A percentile compares a stretch with the other conserved stretches of the same genome.
These are phyloP conservation scores for Acanthamoeba culbertsoni DNA, from an alignment of 208 protist genomes.

Conservation along the genomic window DNA sequence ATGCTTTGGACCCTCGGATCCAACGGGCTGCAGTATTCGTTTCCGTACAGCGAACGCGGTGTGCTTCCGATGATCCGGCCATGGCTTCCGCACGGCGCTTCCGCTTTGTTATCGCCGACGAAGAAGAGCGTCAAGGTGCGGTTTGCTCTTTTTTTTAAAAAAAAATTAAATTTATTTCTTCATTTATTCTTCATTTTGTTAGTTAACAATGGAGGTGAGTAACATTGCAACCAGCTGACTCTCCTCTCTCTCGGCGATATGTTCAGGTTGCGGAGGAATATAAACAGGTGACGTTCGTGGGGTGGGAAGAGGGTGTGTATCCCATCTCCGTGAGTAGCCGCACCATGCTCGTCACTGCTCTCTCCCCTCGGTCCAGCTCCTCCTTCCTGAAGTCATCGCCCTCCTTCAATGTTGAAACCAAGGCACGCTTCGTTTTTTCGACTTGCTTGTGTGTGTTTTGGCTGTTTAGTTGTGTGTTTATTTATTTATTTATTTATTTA, in stretches of 20 bases:
- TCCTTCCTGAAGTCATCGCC: not conserved
- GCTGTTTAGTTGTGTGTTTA: too few relatives aligned
- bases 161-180: too few relatives aligned
- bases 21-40: not conserved
- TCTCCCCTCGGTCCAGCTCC: not conserved
- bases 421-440: not conserved
- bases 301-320: not conserved
- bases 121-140: slow-evolving; percentile 30
- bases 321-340: not conserved
- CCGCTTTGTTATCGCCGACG: not conserved
- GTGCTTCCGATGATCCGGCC: slow-evolving; percentile 11
- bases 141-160: too few relatives aligned
- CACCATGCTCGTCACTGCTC: not conserved
- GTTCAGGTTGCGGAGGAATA: not conserved
- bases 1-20: slow-evolving; percentile 2
- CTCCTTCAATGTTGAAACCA: slow-evolving; percentile 16
- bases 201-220: too few relatives aligned
- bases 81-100: not conserved
- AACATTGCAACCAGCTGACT: too few relatives aligned
- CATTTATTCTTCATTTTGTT: too few relatives aligned
- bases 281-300: not conserved
- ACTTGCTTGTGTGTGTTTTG: not conserved
- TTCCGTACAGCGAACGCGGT: slow-evolving; percentile 4
- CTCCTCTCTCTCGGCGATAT: too few relatives aligned
- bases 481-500: too few relatives aligned